Base-by-base conservation (phyloP, 2,329 filamentous ascomycete genomes). In the Cordyceps fumosorosea region DNA sequence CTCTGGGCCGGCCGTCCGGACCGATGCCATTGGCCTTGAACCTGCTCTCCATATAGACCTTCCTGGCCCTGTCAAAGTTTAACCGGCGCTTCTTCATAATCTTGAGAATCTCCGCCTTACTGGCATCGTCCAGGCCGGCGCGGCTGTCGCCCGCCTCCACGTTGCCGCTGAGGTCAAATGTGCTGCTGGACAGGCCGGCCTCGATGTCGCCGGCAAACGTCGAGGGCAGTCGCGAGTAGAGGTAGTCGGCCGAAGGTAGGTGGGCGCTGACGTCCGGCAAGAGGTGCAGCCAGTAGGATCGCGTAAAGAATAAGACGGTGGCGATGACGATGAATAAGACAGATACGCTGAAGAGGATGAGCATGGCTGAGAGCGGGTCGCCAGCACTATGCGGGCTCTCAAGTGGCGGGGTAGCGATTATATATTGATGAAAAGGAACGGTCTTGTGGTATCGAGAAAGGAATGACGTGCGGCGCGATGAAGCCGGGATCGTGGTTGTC, bases 11-110 rank as follows among this genome's bases (percentile, higher is more conserved):
- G 5, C 95, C 95, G 75, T 99, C 95, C 5, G 89, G 83, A 1
- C 88, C 91, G 72, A 99, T 97, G 57, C 90, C 90, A 70, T 96
- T 91, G 72, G 87, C 91, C 72, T 86, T 86, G 77, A 99, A 96
- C 63, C 87, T 81, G 69, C 89, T 86, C 78, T 97, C 89, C 77
- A 92, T 95, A 73, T 90, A 96, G 52, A 91, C 82, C 69, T 90
- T 84, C 68, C 95, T 84, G 45, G 93, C 95, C 77, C 97, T 91
- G 76, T 99, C 93, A 73, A 99, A 99, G 64, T 82, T 84, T 66
- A 98, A 84, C 63, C 87, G 83, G 66, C 87, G 83, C 73, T 83
- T 87, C 83, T 91, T 93, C 95, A 99, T 99, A 68, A 99, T 93
- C 68, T 84, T 84, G 69, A 92, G 83, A 48, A 99, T 87, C 74